Conservation (phyloP, 495 filamentous ascomycete genomes). For the Geopyxis carbonaria region DNA sequence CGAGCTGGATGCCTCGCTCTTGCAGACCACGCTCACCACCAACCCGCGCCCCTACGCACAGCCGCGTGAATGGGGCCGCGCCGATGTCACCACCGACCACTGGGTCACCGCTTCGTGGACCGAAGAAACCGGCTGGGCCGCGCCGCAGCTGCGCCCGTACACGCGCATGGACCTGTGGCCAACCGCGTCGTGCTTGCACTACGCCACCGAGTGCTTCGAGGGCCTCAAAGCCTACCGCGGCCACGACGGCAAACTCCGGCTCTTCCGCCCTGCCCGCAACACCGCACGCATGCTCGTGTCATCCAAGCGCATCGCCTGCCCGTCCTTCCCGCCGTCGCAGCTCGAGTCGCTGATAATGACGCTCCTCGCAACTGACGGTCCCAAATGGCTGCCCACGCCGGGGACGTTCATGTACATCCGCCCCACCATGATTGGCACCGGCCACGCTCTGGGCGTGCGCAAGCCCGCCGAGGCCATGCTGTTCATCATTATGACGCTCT, state of each 20-base stretch:
- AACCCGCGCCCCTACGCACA: constrained; percentile 43
- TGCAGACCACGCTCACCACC: constrained; percentile 50
- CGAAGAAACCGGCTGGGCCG: constrained; percentile 47
- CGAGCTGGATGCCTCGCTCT: constrained; percentile 53
- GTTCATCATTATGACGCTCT: constrained; percentile 60
- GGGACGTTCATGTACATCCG: constrained; percentile 61
- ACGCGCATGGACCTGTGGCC: constrained; percentile 68
- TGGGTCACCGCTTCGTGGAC: constrained; percentile 72
- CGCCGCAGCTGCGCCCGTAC: constrained; percentile 63
- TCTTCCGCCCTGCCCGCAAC: constrained; percentile 75
- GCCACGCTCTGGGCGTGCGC: constrained; percentile 62
- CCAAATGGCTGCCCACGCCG: constrained; percentile 64
- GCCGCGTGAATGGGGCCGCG: constrained; percentile 30
- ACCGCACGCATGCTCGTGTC: constrained; percentile 55
- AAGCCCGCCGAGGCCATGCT: constrained; percentile 67
- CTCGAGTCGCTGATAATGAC: constrained; percentile 59
- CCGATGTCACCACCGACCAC: constrained; percentile 67
- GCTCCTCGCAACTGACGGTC: constrained; percentile 49
- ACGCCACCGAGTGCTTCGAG: constrained; percentile 86
- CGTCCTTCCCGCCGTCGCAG: constrained; percentile 52
- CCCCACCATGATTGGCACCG: constrained; percentile 72
- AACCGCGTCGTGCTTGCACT: constrained; percentile 71
- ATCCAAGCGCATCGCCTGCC: constrained; percentile 57
- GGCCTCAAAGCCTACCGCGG: constrained; percentile 79
- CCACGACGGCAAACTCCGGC: constrained; percentile 58